Base-by-base conservation (phyloP, 371 early-diverging fungal genomes). In the Mortierella sp. region DNA sequence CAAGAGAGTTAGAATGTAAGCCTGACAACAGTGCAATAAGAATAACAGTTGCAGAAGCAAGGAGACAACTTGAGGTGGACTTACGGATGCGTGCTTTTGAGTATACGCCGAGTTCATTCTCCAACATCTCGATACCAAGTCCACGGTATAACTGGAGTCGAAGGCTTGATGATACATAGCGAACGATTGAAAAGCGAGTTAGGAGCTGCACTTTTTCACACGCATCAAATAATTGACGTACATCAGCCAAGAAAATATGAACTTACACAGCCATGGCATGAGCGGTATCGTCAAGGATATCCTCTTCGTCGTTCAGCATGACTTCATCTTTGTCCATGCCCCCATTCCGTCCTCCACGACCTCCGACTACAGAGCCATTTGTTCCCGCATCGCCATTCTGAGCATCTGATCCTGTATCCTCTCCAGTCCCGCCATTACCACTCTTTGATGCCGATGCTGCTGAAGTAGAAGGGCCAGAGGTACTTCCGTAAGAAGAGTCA, bases 61-160 rank as follows among this genome's bases (percentile, higher is more conserved):
- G 45, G 3, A 1, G 9, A 1, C n/a, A 42, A 57, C 3, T 38
- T 21, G 54, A 44, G 54, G 1, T 3, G 47, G 10, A 72, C 84
- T 77, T 80, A 83, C 86, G 77, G 48, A 85, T 72, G n/a, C 86
- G 80, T 4, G 86, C 86, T 42, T 79, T 85, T 34, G 86, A 71
- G 48, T 82, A 85, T 0, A 48, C 74, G 9, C 86, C 82, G 7
- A 79, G 55, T 0, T 85, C 86, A 26, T 82, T 79, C 78, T 85
- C 82, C 54, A 85, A 68, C 80, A 85, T 76, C 80, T 85, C 86
- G 42, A 85, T 80, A 9, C 86, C 86, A 16, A 85, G 76, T 72
- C 82, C 79, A 65, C 82, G 76, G 73, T 82, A 85, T 16, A 85
- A n/a, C 31, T 85, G 86, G 7, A 85, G 77, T 11, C 80, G 79